Evolutionary conservation across 75 land plant genomes (phyloP), one percentile per base, ranked within the genome.

Genomic region (Isoetes taiwanensis): DNA sequence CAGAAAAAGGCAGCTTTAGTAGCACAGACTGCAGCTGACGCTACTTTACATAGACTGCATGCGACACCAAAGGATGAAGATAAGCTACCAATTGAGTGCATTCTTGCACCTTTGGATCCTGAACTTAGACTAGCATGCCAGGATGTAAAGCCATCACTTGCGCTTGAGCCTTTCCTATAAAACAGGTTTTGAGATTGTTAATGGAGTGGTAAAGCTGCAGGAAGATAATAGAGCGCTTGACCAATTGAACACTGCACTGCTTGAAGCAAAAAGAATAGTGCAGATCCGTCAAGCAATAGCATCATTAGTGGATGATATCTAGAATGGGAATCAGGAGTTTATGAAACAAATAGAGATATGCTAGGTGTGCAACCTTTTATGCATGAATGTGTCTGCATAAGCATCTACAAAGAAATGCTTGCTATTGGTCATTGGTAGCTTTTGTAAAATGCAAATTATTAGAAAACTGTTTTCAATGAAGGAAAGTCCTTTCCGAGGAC

Each of bases 251-350:
- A 23, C 50, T 46, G 50, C 50, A 19, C 50, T 46, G 16, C 50
- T 46, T 8, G 50, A 46, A 23, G 50, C 50, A 19, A 23, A 46
- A 46, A 46, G 50, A 46, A 23, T 23, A 46, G 50, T 46, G 6
- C 50, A 46, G 50, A 6, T 46, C n/a, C 25, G 21, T 16, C 25
- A 46, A 46, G 50, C 50, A 19, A 46, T 19, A 46, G 50, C 50
- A 19, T 46, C 50, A 8, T n/a, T 46, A 6, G 50, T 46, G 6
- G 50, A 46, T 46, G 50, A 46, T 23, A 6, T 46, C 25, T 23
- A 46, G 50, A 46, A 46, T 16, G 21, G 50, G 50, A 46, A 46
- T 46, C 50, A 46, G 25, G 50, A 46, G 16, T 23, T 46, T 46
- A 19, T 46, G 21, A 46, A 46, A 46, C 50, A 46, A 23, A 46